A percentile compares a stretch with the other conserved stretches of the same genome.
Conservation (phyloP, 139 green algal species). For the Klebsormidium nitens region DNA sequence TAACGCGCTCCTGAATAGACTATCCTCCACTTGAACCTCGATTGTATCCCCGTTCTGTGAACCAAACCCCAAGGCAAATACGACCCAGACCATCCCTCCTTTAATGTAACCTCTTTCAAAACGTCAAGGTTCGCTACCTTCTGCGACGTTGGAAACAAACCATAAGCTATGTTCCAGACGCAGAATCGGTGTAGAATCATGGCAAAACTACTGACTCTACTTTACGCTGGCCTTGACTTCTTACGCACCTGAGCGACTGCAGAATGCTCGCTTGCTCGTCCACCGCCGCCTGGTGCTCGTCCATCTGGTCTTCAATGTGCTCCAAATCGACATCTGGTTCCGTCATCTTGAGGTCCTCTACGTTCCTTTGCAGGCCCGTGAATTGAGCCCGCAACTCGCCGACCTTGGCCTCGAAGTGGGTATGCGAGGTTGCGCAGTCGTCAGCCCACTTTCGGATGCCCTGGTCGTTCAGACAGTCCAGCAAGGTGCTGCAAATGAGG, state of each 20-base stretch:
- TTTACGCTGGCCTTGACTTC: conserved; percentile 45
- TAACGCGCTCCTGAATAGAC: no score
- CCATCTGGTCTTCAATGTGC: conserved; percentile 42
- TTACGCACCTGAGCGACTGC: conserved; percentile 29
- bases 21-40: no score
- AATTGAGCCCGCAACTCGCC: conserved; percentile 48
- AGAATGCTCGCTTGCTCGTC: conserved; percentile 53
- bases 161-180: conserved; percentile 2
- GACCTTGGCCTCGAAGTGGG: conserved; percentile 65
- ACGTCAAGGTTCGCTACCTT: neutral
- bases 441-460: conserved; percentile 57
- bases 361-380: conserved; percentile 54
- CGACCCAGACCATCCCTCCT: no score
- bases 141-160: conserved; percentile 5
- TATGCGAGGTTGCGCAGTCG: conserved; percentile 53
- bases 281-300: conserved; percentile 46
- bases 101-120: no score
- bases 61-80: no score
- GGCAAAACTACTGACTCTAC: neutral
- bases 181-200: conserved; percentile 1
- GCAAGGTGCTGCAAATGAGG: conserved; percentile 34
- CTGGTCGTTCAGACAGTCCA: conserved; percentile 58
- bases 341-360: conserved; percentile 77
- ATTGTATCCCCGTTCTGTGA: no score
- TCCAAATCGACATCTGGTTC: conserved; percentile 38